Base-by-base conservation (phyloP, 495 filamentous ascomycete genomes). In the Chlorociboria aeruginascens region DNA sequence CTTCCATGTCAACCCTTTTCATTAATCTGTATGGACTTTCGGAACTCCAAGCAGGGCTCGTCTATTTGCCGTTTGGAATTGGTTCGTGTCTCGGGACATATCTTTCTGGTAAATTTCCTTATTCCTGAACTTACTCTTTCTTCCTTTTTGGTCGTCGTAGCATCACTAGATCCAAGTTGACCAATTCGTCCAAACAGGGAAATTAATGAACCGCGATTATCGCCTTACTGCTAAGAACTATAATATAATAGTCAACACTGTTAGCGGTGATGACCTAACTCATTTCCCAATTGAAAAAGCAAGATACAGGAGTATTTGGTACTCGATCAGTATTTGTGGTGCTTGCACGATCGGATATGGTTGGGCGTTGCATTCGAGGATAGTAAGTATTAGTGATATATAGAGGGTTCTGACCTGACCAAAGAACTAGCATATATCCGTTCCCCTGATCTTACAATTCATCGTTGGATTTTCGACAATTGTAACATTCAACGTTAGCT, bases 111-210 rank as follows among this genome's bases (percentile, higher is more conserved):
- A 0, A 70, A 78, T 44, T 81, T 82, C 11, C 65, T 79, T 34
- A 82, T 82, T 31, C 82, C 78, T 34, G 76, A 75, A 28, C 63
- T 85, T 30, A 76, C 80, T 79, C 81, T 20, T 67, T 84, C 12
- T 25, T 1, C 57, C 74, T 32, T 74, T 81, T 40, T 83, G 84
- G 1, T 72, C 74, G 51, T 57, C 76, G 40, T 69, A 78, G 56
- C 65, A 62, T 52, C 72, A 77, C 49, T 79, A 4, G 20, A 25
- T 25, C 4, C 20, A 25, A 25, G 20, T 25, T 25, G 4, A 25
- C 20, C 1, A 25, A 25, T 25, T 25, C 4, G 20, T 25, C 20
- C 20, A 25, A 25, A 25, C 4, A 25, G 20, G 20, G 37, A 62
- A 57, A 39, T 34, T 76, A 3, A 60, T 78, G 31, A 74, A 79